phyloP scores from a whole-genome alignment of 2,329 filamentous ascomycete genomes.

The Clathrospora elynae region DNA sequence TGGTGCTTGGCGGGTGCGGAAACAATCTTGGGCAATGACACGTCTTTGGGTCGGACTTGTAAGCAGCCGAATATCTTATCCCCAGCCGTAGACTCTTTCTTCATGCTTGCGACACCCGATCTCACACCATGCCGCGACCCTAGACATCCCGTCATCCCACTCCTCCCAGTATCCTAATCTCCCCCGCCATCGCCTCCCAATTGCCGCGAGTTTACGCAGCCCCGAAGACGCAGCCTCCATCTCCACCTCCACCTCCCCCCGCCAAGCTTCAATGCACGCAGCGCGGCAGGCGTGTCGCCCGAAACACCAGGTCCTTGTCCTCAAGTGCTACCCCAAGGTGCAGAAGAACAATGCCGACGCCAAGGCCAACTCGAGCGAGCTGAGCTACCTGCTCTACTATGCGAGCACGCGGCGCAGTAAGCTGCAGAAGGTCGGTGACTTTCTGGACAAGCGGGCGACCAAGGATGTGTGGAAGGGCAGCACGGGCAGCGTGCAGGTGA shows the following conservation, averaged over 20 bases:
- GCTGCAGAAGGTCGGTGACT: constrained; percentile 92
- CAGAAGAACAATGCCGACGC: constrained; percentile 87
- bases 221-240: constrained; percentile 5
- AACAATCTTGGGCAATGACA: constrained; percentile 18
- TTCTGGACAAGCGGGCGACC: constrained; percentile 91
- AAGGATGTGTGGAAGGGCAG: constrained; percentile 88
- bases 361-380: constrained; percentile 93
- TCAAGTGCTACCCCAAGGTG: constrained; percentile 94
- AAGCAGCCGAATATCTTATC: neutral
- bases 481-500: constrained; percentile 93
- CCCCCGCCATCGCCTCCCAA: constrained; percentile 3
- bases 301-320: constrained; percentile 93
- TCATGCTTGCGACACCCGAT: too few species aligned
- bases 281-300: constrained; percentile 72
- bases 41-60: constrained; percentile 24
- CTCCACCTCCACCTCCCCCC: neutral
- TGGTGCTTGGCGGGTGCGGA: neutral
- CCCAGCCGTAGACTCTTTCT: too few species aligned
- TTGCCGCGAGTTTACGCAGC: constrained; percentile 10
- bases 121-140: too few species aligned
- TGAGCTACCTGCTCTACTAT: constrained; percentile 97
- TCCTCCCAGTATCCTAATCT: constrained; percentile 6
- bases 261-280: constrained; percentile 55
- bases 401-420: constrained; percentile 92
- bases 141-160: neutral